Conservation (phyloP, 495 filamentous ascomycete species). For the Hypomontagnella monticulosa region DNA sequence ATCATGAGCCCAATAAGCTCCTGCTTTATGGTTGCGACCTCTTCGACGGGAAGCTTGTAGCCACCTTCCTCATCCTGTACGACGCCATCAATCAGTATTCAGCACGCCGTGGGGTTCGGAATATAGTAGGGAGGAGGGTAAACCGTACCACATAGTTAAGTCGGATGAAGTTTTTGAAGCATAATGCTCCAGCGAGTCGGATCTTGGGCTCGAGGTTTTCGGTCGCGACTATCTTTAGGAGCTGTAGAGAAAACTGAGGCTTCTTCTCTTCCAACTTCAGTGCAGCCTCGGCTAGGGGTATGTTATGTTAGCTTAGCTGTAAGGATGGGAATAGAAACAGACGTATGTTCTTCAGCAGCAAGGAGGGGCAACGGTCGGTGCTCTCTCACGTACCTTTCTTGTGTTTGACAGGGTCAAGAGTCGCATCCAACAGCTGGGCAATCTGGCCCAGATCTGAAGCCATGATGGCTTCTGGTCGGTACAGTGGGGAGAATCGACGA, state of each 20-base stretch:
- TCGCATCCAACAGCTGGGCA: constrained; percentile 83
- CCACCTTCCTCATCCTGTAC: constrained; percentile 85
- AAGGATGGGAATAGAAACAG: constrained; percentile 6
- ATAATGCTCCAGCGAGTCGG: constrained; percentile 89
- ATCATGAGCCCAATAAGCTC: constrained; percentile 98
- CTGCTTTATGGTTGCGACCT: constrained; percentile 88
- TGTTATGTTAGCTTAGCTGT: constrained; percentile 9
- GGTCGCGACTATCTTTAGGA: constrained; percentile 87
- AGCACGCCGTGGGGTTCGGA: not conserved
- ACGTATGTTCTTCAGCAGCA: not conserved
- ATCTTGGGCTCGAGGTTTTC: constrained; percentile 73
- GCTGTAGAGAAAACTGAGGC: constrained; percentile 83
- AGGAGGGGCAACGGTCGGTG: constrained; percentile 10
- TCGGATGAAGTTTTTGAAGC: constrained; percentile 98
- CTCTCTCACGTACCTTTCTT: constrained; percentile 76
- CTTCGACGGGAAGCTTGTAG: constrained; percentile 81
- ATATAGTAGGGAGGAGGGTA: not conserved
- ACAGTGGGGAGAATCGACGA: constrained; percentile 3
- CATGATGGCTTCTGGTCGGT: constrained; percentile 63
- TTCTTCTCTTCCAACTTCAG: constrained; percentile 79
- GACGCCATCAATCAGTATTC: constrained; percentile 19
- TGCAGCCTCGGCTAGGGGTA: constrained; percentile 74
- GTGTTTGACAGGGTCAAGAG: constrained; percentile 82
- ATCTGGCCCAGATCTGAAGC: constrained; percentile 76
- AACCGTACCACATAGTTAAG: constrained; percentile 80